Conservation (phyloP, 768 basidiomycete species). For the Tylopilus subfusipes region DNA sequence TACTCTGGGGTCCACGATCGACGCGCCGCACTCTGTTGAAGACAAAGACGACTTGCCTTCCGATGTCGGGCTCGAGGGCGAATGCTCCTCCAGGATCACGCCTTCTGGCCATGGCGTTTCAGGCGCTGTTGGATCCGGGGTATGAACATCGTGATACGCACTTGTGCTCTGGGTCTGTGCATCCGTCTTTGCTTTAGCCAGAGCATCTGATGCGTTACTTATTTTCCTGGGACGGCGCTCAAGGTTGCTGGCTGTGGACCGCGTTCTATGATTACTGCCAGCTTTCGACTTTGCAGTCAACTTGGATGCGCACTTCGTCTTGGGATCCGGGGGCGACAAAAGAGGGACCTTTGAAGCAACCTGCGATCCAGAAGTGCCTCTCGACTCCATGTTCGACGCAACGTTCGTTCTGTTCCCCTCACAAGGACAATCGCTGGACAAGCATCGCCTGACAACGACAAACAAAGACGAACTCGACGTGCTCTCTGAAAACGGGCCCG, state of each 20-base stretch:
- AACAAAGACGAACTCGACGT: slow-evolving; percentile 1
- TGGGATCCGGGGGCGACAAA: not conserved
- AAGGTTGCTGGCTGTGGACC: not conserved
- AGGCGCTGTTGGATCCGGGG: not conserved
- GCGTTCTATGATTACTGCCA: not conserved
- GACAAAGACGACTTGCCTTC: not conserved
- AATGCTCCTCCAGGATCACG: not conserved
- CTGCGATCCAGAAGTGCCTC: not conserved
- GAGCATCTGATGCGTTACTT: not conserved
- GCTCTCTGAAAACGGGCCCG: not conserved
- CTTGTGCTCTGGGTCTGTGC: not conserved
- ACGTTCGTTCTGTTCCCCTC: slow-evolving; percentile 1
- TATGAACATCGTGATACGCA: not conserved
- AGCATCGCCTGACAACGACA: slow-evolving; percentile 9
- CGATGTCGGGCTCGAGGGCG: not conserved
- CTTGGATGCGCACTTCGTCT: not conserved
- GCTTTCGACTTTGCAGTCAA: not conserved
- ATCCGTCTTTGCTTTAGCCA: not conserved
- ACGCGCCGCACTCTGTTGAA: not conserved
- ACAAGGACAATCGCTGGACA: slow-evolving; percentile 14
- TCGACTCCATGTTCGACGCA: not conserved
- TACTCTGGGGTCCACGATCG: slow-evolving; percentile 12
- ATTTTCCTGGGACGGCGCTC: not conserved
- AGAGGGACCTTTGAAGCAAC: not conserved
- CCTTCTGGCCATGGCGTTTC: not conserved